Evolutionary conservation across 192 early-diverging fungal species (phyloP), one percentile per base, ranked within the genome.

Genomic region (Radiomyces spectabilis): DNA sequence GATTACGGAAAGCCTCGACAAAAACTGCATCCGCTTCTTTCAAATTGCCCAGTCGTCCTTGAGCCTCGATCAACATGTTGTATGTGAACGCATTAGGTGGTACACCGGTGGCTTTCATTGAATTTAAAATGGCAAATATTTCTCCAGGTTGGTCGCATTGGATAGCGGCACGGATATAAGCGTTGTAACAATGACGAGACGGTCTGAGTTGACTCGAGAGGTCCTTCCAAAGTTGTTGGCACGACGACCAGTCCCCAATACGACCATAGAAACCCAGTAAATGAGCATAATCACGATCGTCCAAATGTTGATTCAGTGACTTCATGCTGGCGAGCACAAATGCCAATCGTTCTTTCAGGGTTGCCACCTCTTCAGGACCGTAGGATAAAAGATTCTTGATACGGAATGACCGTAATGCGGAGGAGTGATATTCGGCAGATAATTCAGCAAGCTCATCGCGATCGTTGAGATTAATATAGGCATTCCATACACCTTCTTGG

Each of bases 241-340:
- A 59, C 0, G 50, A 38, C n/a, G 33, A 19, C 51, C 57, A 60
- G 47, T 70, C 62, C 2, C 53, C 41, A n/a, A 32, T 12, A 29
- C 57, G 68, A 12, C 68, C 61, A 54, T 53, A 59, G 33, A 70
- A 64, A 3, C 58, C 58, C 9, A 70, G 39, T 35, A 70, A 22
- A 34, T 65, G 54, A 37, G 64, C 65, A 24, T 70, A 70, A 30
- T 70, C 68, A 31, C 68, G 61, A 16, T 59, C 45, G 50, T 70
- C 62, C 2, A 46, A 53, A 15, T 34, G 2, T 26, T 39, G 24
- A 3, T 25, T 21, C 12, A 18, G 33, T 0, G 9, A 1, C 27
- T 65, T 65, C 61, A 70, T 70, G 13, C 30, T 43, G 29, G 38
- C 38, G 25, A 41, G 34, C 5, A 70, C 51, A 19, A 53, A 30